Conservation (phyloP, 2,329 filamentous ascomycete genomes). For the Periconia sp. region DNA sequence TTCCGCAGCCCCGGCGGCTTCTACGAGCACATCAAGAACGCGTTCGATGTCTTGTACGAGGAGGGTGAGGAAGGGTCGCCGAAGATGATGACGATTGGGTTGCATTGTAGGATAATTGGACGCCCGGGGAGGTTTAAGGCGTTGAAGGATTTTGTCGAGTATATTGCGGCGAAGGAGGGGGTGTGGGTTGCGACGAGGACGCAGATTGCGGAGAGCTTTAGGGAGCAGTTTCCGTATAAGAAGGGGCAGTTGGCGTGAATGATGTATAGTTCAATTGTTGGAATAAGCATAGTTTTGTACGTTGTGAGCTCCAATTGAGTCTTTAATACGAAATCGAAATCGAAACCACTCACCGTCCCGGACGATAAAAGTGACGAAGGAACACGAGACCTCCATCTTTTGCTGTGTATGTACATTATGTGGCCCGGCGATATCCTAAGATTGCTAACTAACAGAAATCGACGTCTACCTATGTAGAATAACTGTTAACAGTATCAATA, state of each 20-base stretch:
- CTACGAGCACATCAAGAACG: constrained; percentile 51
- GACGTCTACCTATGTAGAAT: too few relatives aligned
- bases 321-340: too few relatives aligned
- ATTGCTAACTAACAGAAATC: too few relatives aligned
- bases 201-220: constrained; percentile 56
- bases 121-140: constrained; percentile 56
- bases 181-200: constrained; percentile 59
- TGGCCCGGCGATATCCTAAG: too few relatives aligned
- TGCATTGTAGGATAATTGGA: constrained; percentile 58
- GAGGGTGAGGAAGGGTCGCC: constrained; percentile 53
- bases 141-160: constrained; percentile 56
- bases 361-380: too few relatives aligned
- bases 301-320: too few relatives aligned
- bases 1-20: constrained; percentile 52
- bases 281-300: not conserved
- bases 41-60: constrained; percentile 58
- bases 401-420: too few relatives aligned
- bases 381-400: too few relatives aligned
- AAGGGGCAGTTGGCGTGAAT: constrained; percentile 41
- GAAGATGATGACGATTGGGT: constrained; percentile 61
- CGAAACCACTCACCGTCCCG: too few relatives aligned
- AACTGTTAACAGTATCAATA: too few relatives aligned
- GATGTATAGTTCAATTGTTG: not conserved
- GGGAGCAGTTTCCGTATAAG: constrained; percentile 52
- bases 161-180: constrained; percentile 55